Base-by-base conservation (phyloP, 768 basidiomycete genomes). In the Leccinum pellstonianum region DNA sequence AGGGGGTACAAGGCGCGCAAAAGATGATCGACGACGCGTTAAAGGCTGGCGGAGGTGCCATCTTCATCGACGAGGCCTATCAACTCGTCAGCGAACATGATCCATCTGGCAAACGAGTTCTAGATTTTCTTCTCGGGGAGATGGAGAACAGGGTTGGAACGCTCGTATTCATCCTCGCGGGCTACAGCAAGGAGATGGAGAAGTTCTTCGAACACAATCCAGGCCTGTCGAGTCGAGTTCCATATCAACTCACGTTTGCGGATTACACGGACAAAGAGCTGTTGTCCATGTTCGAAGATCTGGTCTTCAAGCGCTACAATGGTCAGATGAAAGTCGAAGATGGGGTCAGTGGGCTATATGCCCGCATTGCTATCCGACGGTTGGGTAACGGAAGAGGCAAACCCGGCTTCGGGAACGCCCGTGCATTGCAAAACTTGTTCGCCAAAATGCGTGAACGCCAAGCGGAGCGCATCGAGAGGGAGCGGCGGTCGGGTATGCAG, bases 191-290 rank as follows among this genome's bases (percentile, higher is more conserved):
- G 57, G 77, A 90, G 68, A 90, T 90, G 88, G 88, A 90, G 61
- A 84, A 79, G 54, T 90, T 90, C 73, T 90, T 90, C 61, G 86
- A 88, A 59, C 87, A 88, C 64, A 90, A 90, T 61, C 87, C 88
- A 3, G 88, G 88, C 1, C 63, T 90, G 5, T 71, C 74, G 3
- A 89, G 87, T 70, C 85, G 88, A 9, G 85, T 90, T 4, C 88
- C 88, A 0, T 78, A 85, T 61, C 73, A 73, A 25, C 75, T 90
- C 53, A 74, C 81, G 25, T 90, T 90, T 61, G 72, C 74, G 2
- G 88, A 90, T 64, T 90, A 90, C 66, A 76, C 71, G 2, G 84
- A 90, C 50, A 63, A 71, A 2, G 85, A 89, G 57, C 71, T 89
- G 1, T 68, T 82, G 55, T 61, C 70, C 4, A 88, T 89, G 81